These are phyloP conservation scores for Russula dissimulans DNA, from an alignment of 768 basidiomycete species.

Conservation along the genomic window DNA sequence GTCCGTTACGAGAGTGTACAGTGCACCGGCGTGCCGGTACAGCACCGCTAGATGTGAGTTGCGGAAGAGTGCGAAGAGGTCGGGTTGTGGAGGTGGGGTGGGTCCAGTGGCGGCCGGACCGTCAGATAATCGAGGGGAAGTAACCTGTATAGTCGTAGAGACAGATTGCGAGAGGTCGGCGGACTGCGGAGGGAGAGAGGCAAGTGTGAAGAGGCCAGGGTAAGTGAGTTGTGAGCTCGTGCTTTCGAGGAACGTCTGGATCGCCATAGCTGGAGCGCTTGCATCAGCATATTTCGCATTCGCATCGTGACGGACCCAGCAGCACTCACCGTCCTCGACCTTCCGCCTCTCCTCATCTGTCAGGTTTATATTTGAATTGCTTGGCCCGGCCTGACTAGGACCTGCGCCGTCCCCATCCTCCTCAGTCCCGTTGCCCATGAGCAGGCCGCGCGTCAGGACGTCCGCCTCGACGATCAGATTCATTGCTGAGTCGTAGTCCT, in stretches of 20 bases:
- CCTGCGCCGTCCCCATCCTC: not conserved
- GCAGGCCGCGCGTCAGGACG: slow-evolving; percentile 52
- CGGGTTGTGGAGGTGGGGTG: slow-evolving; percentile 25
- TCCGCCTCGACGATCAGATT: slow-evolving; percentile 74
- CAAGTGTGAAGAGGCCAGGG: slow-evolving; percentile 75
- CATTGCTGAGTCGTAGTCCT: slow-evolving; percentile 69
- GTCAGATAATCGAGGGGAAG: slow-evolving; percentile 18
- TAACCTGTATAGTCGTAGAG: not conserved
- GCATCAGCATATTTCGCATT: not conserved
- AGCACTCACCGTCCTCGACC: slow-evolving; percentile 56
- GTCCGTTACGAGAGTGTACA: slow-evolving; percentile 84
- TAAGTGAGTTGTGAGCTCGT: slow-evolving; percentile 83
- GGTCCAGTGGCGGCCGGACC: slow-evolving; percentile 19
- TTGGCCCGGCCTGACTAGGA: slow-evolving; percentile 6
- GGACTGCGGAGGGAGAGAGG: slow-evolving; percentile 21
- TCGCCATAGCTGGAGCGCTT: slow-evolving; percentile 45
- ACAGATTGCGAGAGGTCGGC: not conserved
- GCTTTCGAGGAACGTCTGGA: slow-evolving; percentile 58
- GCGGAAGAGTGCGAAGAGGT: slow-evolving; percentile 80
- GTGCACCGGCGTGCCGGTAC: slow-evolving; percentile 47
- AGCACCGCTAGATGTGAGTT: slow-evolving; percentile 86
- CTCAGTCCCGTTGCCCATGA: slow-evolving; percentile 34
- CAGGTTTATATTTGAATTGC: slow-evolving; percentile 19
- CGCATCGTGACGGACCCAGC: too few species aligned
- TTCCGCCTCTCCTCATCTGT: slow-evolving; percentile 50